Conservation (phyloP, 192 early-diverging fungal species). For the Chytriomyces confervae region DNA sequence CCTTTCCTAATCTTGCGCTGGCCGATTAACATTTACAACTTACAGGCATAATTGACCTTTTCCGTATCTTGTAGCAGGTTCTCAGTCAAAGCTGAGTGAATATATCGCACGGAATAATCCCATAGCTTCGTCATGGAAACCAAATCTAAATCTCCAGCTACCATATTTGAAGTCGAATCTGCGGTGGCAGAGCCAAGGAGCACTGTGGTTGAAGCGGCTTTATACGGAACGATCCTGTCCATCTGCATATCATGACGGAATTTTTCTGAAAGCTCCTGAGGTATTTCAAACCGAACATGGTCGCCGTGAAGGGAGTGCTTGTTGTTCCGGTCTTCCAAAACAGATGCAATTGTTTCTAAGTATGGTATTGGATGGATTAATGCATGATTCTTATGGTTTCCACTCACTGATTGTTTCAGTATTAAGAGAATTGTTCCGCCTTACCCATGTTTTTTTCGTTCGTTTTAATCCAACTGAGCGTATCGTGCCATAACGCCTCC, state of each 20-base stretch:
- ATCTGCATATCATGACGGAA: slow-evolving; percentile 14
- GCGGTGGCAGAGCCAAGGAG: background rate
- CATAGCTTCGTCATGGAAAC: background rate
- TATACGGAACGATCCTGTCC: background rate
- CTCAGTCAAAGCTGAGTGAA: background rate
- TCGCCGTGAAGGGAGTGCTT: background rate
- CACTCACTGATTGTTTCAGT: background rate
- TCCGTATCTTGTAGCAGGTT: background rate
- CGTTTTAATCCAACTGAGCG: slow-evolving; percentile 10
- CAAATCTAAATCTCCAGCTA: background rate
- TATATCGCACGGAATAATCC: background rate
- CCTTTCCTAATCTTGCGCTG: background rate
- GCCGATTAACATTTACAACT: too few relatives aligned
- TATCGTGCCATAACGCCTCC: slow-evolving; percentile 6
- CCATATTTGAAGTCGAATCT: background rate
- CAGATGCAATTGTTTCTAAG: slow-evolving; percentile 8
- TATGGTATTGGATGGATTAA: background rate
- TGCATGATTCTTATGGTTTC: background rate
- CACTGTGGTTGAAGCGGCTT: background rate
- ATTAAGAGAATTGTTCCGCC: background rate
- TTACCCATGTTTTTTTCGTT: slow-evolving; percentile 15
- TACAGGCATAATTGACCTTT: background rate
- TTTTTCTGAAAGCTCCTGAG: background rate
- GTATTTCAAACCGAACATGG: background rate
- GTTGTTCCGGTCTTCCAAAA: slow-evolving; percentile 9